Evolutionary conservation across 106 monocot genomes (phyloP).

Genomic region (Allium fistulosum): DNA sequence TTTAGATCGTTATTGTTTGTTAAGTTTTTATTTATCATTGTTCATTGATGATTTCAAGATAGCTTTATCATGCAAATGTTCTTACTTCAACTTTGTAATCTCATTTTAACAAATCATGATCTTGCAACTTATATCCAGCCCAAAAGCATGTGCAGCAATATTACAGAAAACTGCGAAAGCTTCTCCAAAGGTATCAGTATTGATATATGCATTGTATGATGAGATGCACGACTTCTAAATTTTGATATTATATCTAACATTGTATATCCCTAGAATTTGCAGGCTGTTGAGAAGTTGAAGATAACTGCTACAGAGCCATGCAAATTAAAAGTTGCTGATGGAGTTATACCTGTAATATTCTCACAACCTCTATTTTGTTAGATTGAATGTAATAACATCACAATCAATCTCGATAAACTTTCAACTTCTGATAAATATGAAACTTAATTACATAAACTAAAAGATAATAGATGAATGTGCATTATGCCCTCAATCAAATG

Average conservation of each 20-base stretch:
- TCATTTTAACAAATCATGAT: no score
- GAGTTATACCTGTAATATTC: constrained; percentile 68
- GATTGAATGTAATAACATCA: not conserved
- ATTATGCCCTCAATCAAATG: no score
- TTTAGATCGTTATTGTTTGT: no score
- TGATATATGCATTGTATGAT: not conserved
- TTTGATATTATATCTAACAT: not conserved
- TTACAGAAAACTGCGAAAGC: constrained; percentile 77
- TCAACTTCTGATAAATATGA: no score
- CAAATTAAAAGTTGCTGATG: constrained; percentile 70
- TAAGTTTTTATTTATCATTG: no score
- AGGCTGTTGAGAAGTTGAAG: constrained; percentile 82
- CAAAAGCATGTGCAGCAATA: constrained; percentile 93
- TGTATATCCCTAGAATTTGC: not conserved
- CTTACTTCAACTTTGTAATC: no score
- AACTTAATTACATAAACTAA: no score
- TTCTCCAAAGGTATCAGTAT: constrained; percentile 61
- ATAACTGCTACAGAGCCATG: constrained; percentile 70
- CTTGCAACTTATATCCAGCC: constrained; percentile 28
- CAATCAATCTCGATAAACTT: not conserved
- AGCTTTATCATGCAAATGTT: no score
- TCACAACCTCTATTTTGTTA: not conserved
- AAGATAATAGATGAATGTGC: no score
- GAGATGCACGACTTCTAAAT: not conserved
- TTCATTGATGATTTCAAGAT: no score